A percentile compares a stretch with the other conserved stretches of the same genome.
phyloP scores from a whole-genome alignment of 2,329 filamentous ascomycete genomes.

The Penicillium freii region DNA sequence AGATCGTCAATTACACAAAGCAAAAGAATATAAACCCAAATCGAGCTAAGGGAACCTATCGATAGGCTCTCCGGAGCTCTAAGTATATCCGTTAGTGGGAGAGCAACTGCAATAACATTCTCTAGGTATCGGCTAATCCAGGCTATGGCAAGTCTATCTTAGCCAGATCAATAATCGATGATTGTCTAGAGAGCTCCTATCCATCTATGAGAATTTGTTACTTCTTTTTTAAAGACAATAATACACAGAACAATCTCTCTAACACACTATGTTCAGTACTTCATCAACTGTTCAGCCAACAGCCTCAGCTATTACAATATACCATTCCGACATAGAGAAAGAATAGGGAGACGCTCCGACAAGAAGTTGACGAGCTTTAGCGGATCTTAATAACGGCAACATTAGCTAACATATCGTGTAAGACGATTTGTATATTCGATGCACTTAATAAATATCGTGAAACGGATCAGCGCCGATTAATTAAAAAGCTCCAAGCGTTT shows the following conservation, averaged over 20 bases:
- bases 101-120: constrained; percentile 25
- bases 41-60: constrained; percentile 28
- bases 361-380: constrained; percentile 19
- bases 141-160: constrained; percentile 46
- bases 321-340: too few species aligned
- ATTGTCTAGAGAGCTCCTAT: too few species aligned
- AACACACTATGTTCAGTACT: constrained; percentile 38
- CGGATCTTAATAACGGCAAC: constrained; percentile 8
- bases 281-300: constrained; percentile 37
- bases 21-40: constrained; percentile 34
- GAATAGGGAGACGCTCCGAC: constrained; percentile 23
- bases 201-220: constrained; percentile 35
- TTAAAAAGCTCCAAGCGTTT: constrained; percentile 11
- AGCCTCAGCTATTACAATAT: constrained; percentile 27
- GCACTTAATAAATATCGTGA: constrained; percentile 12
- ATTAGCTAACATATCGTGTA: too few species aligned
- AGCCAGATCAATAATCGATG: constrained; percentile 35
- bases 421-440: constrained; percentile 14
- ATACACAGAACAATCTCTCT: constrained; percentile 30
- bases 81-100: constrained; percentile 29
- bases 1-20: constrained; percentile 28
- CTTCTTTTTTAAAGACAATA: constrained; percentile 44
- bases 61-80: constrained; percentile 32
- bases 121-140: constrained; percentile 44
- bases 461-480: constrained; percentile 1